Evolutionary conservation across 257 asterid genomes (phyloP).

Genomic region (Ehretia macrophylla): DNA sequence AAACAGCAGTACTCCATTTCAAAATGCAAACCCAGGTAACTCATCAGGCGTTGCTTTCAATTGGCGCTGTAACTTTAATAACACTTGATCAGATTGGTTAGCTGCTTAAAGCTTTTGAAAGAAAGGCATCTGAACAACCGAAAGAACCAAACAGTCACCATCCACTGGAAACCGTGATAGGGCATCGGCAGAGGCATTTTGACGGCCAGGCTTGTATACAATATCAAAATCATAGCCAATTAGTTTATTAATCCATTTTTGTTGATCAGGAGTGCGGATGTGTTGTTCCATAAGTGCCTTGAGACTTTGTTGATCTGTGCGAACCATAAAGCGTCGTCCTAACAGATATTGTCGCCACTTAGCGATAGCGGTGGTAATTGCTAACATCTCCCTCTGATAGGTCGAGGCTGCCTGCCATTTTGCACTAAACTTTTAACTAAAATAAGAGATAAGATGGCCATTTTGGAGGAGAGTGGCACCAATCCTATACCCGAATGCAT

Average conservation of each 20-base stretch:
- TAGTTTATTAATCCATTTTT: not conserved
- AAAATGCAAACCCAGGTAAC: too few relatives aligned
- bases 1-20: too few relatives aligned
- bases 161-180: too few relatives aligned
- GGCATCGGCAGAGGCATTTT: not conserved
- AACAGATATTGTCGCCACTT: not conserved
- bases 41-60: too few relatives aligned
- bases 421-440: not conserved
- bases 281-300: not conserved
- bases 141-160: too few relatives aligned
- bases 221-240: not conserved
- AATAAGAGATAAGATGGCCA: not conserved
- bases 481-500: not conserved
- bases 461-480: not conserved
- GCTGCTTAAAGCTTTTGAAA: too few relatives aligned
- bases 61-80: too few relatives aligned
- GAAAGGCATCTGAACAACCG: too few relatives aligned
- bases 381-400: not conserved
- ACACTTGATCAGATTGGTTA: too few relatives aligned
- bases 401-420: not conserved
- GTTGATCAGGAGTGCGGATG: not conserved
- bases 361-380: not conserved
- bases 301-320: not conserved
- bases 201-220: not conserved
- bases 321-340: not conserved